Evolutionary conservation across 2,329 filamentous ascomycete genomes (phyloP), one percentile per base, ranked within the genome.

Genomic region (Onygenales sp.): DNA sequence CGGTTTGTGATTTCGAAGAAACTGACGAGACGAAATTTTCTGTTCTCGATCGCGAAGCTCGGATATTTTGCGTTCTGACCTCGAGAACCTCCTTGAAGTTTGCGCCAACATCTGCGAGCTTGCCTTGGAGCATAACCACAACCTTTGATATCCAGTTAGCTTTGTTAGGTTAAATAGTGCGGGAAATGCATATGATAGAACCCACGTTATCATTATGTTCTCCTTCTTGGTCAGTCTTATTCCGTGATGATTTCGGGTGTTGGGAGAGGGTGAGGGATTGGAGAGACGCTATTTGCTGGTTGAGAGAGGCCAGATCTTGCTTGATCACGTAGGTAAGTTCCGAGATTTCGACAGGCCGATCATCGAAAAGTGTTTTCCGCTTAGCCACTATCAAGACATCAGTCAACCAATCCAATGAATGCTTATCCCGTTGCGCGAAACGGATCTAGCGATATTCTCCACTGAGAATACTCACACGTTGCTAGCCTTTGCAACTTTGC

Each of bases 31-130:
- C 89, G 64, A 98, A 98, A 66, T 97, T 95, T 71, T 97, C 93
- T 21, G 93, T 97, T 59, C 93, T 78, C 45, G 88, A 90, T 55
- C 90, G 80, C 54, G 88, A 94, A 2, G 92, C 93, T 70, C 96
- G 93, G 58, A 98, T 95, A 69, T 97, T 98, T 77, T 95, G 95
- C 51, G 93, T 97, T 54, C 93, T 84, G 42, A 95, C 88, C 69
- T 98, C 93, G 8, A 98, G 78, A 5, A 97, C 92, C 63, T 97
- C 92, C 71, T 97, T 97, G 79, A 98, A 97, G 69, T 92, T 95
- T 57, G 86, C 88, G 31, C 87, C 88, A 3, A 98, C 92, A 65
- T 95, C 90, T 40, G 90, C 92, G 42, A 97, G 77, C 66, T 93
- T 93, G 57, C 89, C 88, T 71, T 96, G 90, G 14, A 97, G 75